Base-by-base conservation (phyloP, 495 filamentous ascomycete species). In the Aspergillus heteromorphus region DNA sequence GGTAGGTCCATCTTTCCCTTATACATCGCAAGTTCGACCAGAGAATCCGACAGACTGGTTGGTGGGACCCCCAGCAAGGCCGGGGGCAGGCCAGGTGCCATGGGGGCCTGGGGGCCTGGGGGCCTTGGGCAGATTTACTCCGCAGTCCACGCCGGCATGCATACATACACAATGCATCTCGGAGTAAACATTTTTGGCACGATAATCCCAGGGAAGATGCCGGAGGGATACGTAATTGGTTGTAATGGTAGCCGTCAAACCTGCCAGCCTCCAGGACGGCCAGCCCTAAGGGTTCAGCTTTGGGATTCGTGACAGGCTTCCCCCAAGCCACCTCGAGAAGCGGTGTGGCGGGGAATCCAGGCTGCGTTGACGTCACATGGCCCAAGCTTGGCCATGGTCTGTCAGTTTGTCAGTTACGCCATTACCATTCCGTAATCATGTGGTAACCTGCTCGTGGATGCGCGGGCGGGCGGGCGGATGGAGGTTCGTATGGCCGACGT, bases 291-390 rank as follows among this genome's bases (percentile, higher is more conserved):
- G n/a, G 34, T 14, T n/a, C 34, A 14, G 31, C 31, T n/a, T 38
- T 38, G 23, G 23, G 23, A 3, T 7, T 13, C 13, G 5, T 4
- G 34, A 14, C 34, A n/a, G 34, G n/a, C n/a, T 14, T 38, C 34
- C n/a, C 34, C 13, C 34, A 17, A 40, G 36, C 36, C 11, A 14
- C 16, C 14, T 19, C 42, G 48, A 50, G 13, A 30, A 50, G 48
- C 48, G 48, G 48, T 50, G 48, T 38, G 48, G 48, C 36, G 48
- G 48, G 36, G 34, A 34, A 20, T 20, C 18, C 48, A 9, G 20
- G 13, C 43, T 47, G 8, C 48, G 25, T 48, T 55, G 54, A 56
- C 48, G 54, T 56, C 48, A 56, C 23, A 20, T 51, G 54, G 54
- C 31, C 40, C 19, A 19, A 56, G 55, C 49, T 52, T 57, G 7